Conservation (phyloP, 2,329 filamentous ascomycete species). For the Cladosporium sp. region DNA sequence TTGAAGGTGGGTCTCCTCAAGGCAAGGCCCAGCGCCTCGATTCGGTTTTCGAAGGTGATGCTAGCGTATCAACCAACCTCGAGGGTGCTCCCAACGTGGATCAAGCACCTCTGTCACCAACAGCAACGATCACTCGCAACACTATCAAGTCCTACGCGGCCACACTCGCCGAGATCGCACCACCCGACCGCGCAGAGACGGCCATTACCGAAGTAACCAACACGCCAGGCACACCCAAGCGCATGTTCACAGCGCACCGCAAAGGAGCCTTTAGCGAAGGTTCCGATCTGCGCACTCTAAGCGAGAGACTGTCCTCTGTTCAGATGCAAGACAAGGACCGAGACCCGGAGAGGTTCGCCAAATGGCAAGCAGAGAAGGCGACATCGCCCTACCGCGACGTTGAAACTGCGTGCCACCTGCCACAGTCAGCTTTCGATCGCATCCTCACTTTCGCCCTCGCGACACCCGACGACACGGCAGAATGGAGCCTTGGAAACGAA, state of each 20-base stretch:
- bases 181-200: constrained; percentile 20
- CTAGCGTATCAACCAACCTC: background rate
- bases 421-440: constrained; percentile 28
- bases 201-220: constrained; percentile 28
- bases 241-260: constrained; percentile 29
- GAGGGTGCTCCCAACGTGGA: background rate
- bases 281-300: constrained; percentile 23
- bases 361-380: constrained; percentile 22
- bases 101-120: background rate
- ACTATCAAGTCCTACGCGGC: constrained; percentile 24
- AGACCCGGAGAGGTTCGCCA: constrained; percentile 21
- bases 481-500: background rate
- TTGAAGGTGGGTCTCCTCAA: background rate
- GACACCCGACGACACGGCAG: background rate
- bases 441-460: constrained; percentile 24
- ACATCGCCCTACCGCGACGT: constrained; percentile 23
- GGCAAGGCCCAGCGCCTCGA: background rate
- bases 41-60: background rate
- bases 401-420: constrained; percentile 25
- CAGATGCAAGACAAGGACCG: constrained; percentile 14
- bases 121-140: constrained; percentile 3
- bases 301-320: constrained; percentile 22
- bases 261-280: constrained; percentile 29
- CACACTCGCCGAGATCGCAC: constrained; percentile 20
- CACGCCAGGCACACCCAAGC: constrained; percentile 24